phyloP scores from a whole-genome alignment of 31 red algal genomes.

The Pterothamnion heteromorphum region DNA sequence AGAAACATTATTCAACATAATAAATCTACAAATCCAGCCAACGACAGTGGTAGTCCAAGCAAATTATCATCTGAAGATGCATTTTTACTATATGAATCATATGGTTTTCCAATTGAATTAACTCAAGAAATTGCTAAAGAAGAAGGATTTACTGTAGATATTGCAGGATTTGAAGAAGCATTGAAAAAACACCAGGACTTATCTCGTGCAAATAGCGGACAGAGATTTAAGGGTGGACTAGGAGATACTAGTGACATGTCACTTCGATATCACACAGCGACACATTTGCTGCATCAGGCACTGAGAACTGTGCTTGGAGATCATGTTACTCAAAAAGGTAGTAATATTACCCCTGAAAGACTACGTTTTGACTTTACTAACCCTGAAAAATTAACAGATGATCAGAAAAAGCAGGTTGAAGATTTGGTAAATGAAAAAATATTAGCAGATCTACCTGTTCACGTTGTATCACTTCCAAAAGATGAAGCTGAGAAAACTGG shows the following conservation, averaged over 20 bases:
- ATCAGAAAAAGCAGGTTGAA: neutral
- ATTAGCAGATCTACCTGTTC: neutral
- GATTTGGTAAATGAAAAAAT: neutral
- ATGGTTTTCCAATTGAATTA: slow-evolving; percentile 96
- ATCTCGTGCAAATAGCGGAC: neutral
- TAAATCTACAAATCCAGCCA: too few species aligned
- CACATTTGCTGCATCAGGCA: neutral
- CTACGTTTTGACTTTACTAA: neutral
- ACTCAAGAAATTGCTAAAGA: slow-evolving; percentile 84
- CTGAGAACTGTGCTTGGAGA: neutral
- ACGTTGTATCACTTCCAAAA: neutral
- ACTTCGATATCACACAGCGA: neutral
- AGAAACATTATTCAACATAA: too few species aligned
- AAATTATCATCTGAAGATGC: too few species aligned
- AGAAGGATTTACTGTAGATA: slow-evolving; percentile 61
- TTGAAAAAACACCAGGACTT: neutral
- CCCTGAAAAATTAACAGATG: neutral
- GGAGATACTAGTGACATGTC: neutral
- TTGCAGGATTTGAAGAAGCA: slow-evolving; percentile 59
- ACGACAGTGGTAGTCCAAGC: too few species aligned
- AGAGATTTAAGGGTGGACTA: neutral
- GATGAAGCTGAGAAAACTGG: neutral
- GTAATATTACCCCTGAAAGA: neutral
- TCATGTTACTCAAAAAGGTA: neutral
- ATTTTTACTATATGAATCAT: slow-evolving; percentile 97